phyloP scores from a whole-genome alignment of 2,329 filamentous ascomycete genomes.

The Shiraia bambusicola region DNA sequence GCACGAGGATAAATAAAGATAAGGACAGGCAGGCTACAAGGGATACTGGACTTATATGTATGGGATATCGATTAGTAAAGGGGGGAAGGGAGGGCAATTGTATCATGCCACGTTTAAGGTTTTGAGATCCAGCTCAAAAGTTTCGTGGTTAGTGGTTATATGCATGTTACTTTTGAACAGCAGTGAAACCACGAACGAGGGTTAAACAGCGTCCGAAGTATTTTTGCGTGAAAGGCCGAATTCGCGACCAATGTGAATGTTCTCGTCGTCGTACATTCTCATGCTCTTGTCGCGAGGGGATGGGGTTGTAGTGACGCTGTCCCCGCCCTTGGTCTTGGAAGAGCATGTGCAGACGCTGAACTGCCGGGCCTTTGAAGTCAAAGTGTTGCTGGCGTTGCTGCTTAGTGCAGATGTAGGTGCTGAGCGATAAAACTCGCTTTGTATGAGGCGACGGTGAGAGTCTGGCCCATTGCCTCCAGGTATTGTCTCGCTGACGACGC shows the following conservation, averaged over 20 bases:
- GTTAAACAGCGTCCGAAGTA: conserved; percentile 9
- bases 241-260: conserved; percentile 25
- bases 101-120: too few relatives aligned
- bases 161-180: too few relatives aligned
- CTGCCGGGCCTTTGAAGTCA: conserved; percentile 20
- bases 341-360: conserved; percentile 19
- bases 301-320: conserved; percentile 10
- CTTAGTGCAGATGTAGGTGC: conserved; percentile 5
- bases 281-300: conserved; percentile 7
- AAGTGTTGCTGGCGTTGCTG: conserved; percentile 10
- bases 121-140: too few relatives aligned
- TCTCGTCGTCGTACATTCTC: conserved; percentile 6
- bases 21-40: too few relatives aligned
- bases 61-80: too few relatives aligned
- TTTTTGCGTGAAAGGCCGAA: conserved; percentile 23
- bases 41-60: too few relatives aligned
- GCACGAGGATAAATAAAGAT: too few relatives aligned
- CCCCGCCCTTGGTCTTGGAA: conserved; percentile 19
- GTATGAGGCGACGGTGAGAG: conserved; percentile 31
- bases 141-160: too few relatives aligned
- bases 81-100: too few relatives aligned
- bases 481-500: conserved; percentile 29
- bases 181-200: too few relatives aligned
- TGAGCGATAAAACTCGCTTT: conserved; percentile 23
- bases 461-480: conserved; percentile 23